phyloP scores from a whole-genome alignment of 768 basidiomycete species.

The Lactifluus piperatus region DNA sequence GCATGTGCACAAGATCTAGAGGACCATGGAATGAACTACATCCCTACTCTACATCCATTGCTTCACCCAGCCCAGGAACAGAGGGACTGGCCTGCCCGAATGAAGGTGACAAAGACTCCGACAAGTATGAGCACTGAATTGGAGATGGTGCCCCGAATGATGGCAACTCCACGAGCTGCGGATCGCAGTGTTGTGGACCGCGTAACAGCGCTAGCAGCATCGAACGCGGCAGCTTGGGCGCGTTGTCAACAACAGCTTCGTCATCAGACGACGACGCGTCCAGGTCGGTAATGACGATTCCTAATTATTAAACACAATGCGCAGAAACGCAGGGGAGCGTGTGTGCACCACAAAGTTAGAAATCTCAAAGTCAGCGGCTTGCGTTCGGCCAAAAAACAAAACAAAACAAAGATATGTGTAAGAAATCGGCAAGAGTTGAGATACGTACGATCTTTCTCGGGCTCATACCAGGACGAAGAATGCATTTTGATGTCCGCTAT shows the following conservation, averaged over 20 bases:
- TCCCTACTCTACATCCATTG: constrained; percentile 13
- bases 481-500: constrained; percentile 15
- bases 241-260: background rate
- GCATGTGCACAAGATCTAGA: background rate
- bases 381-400: background rate
- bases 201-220: constrained; percentile 5
- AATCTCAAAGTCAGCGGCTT: background rate
- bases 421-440: background rate
- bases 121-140: background rate
- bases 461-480: constrained; percentile 20
- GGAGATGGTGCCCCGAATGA: background rate
- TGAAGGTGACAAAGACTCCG: background rate
- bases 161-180: background rate
- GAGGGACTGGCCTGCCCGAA: background rate
- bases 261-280: constrained; percentile 19
- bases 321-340: background rate
- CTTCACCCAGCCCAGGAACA: background rate
- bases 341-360: background rate
- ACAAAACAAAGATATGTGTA: background rate
- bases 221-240: constrained; percentile 11
- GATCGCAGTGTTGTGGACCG: background rate
- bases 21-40: background rate
- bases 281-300: constrained; percentile 21
- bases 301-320: background rate
- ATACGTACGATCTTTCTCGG: constrained; percentile 19